Percentiles rank a stretch among this genome's conserved stretches.
phyloP scores from a whole-genome alignment of 495 filamentous ascomycete species.

The Mytilinidion resinicola region DNA sequence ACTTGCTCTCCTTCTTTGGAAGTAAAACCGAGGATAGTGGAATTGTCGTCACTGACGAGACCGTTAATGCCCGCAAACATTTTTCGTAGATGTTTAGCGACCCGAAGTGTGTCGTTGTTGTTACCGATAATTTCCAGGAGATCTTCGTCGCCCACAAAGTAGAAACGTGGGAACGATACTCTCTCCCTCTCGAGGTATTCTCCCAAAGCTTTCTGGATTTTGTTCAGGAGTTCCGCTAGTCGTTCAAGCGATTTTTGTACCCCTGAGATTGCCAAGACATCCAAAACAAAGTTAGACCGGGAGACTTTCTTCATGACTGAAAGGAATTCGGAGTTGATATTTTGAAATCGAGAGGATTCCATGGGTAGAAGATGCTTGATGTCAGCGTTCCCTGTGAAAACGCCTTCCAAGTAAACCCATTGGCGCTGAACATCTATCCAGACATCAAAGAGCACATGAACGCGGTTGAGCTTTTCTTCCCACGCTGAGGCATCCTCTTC shows the following conservation, averaged over 20 bases:
- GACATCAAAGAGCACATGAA: slow-evolving; percentile 95
- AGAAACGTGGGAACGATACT: slow-evolving; percentile 95
- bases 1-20: slow-evolving; percentile 95
- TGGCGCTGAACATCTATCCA: slow-evolving; percentile 99
- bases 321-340: slow-evolving; percentile 98
- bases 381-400: slow-evolving; percentile 96
- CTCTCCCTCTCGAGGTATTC: slow-evolving; percentile 98
- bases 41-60: slow-evolving; percentile 83
- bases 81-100: slow-evolving; percentile 98
- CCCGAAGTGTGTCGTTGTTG: slow-evolving; percentile 89
- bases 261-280: slow-evolving; percentile 89
- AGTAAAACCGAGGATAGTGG: slow-evolving; percentile 80
- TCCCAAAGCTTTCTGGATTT: slow-evolving; percentile 97
- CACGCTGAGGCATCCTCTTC: slow-evolving; percentile 92
- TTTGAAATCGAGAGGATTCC: slow-evolving; percentile 92
- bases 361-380: slow-evolving; percentile 97
- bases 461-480: slow-evolving; percentile 97
- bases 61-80: slow-evolving; percentile 97
- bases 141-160: slow-evolving; percentile 98
- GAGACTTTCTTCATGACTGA: slow-evolving; percentile 98
- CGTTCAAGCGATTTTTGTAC: slow-evolving; percentile 94
- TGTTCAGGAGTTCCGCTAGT: slow-evolving; percentile 90
- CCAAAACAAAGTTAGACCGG: slow-evolving; percentile 86
- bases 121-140: slow-evolving; percentile 99
- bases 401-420: slow-evolving; percentile 98